These are phyloP conservation scores for Lignosus rhinocerotis DNA, from an alignment of 1,284 basidiomycete species.

Conservation along the genomic window DNA sequence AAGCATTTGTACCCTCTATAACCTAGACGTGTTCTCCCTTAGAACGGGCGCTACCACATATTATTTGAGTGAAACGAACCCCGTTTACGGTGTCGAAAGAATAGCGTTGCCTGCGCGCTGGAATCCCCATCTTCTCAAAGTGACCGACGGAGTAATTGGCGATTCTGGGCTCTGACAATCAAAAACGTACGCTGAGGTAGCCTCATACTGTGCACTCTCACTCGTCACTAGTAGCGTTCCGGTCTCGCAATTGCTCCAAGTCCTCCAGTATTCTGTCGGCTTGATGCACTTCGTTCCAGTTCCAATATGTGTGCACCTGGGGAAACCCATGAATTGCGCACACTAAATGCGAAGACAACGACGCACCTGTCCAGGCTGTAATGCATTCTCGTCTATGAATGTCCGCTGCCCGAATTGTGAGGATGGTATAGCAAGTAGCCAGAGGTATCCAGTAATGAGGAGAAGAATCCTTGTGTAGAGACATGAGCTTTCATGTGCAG, in stretches of 20 bases:
- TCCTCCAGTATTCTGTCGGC: constrained; percentile 78
- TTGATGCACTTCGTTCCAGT: constrained; percentile 83
- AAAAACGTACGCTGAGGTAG: not conserved
- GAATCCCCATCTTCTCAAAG: constrained; percentile 71
- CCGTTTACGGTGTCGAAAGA: constrained; percentile 48
- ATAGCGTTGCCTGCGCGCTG: constrained; percentile 70
- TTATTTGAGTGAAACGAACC: constrained; percentile 36
- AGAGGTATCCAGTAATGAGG: constrained; percentile 65
- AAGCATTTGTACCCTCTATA: constrained; percentile 73
- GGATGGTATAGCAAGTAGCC: constrained; percentile 75
- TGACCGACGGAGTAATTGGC: constrained; percentile 44
- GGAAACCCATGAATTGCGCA: too few species aligned
- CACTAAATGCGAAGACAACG: not conserved
- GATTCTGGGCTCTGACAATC: constrained; percentile 45
- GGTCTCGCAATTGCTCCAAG: constrained; percentile 63
- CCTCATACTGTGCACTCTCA: constrained; percentile 41
- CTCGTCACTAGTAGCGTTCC: constrained; percentile 70
- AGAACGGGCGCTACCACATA: constrained; percentile 8
- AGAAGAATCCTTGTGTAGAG: constrained; percentile 47
- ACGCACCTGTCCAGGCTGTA: constrained; percentile 84
- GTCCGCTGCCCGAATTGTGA: constrained; percentile 64
- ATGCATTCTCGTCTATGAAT: constrained; percentile 92
- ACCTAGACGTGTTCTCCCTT: constrained; percentile 32
- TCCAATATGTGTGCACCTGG: constrained; percentile 86
- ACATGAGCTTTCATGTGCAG: not conserved